These are phyloP conservation scores for Mycena chlorophos DNA, from an alignment of 768 basidiomycete genomes.

Conservation along the genomic window DNA sequence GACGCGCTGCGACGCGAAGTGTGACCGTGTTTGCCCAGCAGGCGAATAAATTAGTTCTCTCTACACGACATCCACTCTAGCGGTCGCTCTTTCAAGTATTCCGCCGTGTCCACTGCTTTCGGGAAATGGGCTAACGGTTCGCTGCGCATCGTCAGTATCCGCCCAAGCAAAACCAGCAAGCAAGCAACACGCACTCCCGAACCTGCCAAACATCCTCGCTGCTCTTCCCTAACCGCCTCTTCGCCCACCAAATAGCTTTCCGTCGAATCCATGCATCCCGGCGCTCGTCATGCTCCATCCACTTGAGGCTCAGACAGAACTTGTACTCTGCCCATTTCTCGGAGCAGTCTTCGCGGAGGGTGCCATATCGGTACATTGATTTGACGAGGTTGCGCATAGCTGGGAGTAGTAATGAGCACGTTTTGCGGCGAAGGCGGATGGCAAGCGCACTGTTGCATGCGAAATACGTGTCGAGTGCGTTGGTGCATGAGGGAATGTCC, in stretches of 20 bases:
- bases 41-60: neutral
- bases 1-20: no score
- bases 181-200: slow-evolving; percentile 58
- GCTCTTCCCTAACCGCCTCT: slow-evolving; percentile 68
- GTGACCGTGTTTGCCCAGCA: no score
- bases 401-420: slow-evolving; percentile 31
- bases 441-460: slow-evolving; percentile 59
- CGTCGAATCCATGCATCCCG: slow-evolving; percentile 82
- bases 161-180: neutral
- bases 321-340: slow-evolving; percentile 90
- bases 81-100: slow-evolving; percentile 15
- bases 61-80: slow-evolving; percentile 17
- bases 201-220: slow-evolving; percentile 96
- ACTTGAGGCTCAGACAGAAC: slow-evolving; percentile 86
- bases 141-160: slow-evolving; percentile 30
- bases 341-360: slow-evolving; percentile 64
- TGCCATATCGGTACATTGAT: slow-evolving; percentile 84
- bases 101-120: slow-evolving; percentile 28
- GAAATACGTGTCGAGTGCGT: slow-evolving; percentile 69
- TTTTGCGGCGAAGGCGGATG: neutral
- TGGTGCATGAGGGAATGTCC: slow-evolving; percentile 83
- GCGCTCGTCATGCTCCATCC: slow-evolving; percentile 72
- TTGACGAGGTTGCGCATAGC: slow-evolving; percentile 80
- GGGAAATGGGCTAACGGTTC: slow-evolving; percentile 54
- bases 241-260: slow-evolving; percentile 95